phyloP scores from a whole-genome alignment of 148 eudicot species.

The Diospyros lotus region DNA sequence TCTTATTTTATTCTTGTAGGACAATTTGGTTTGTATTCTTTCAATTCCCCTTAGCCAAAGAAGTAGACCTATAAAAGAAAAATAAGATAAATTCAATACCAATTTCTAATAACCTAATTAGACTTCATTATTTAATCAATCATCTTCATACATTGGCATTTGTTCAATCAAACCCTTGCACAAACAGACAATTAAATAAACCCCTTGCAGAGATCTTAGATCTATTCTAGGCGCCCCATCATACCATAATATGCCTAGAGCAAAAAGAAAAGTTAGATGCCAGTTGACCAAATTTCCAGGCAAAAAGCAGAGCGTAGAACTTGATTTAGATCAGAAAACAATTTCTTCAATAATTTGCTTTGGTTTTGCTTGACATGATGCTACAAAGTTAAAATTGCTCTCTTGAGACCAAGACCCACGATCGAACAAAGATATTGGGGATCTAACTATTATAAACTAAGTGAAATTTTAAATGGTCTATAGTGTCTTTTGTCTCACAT shows the following conservation, averaged over 20 bases:
- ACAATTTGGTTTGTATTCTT: background rate
- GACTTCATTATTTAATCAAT: background rate
- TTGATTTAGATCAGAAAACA: too few relatives aligned
- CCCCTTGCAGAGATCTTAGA: background rate
- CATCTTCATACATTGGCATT: background rate
- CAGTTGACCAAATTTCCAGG: too few relatives aligned
- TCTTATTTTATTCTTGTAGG: background rate
- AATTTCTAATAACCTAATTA: background rate
- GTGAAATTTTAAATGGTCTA: too few relatives aligned
- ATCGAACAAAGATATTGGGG: too few relatives aligned
- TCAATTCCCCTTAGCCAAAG: background rate
- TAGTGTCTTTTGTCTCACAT: too few relatives aligned
- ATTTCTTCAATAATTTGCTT: too few relatives aligned
- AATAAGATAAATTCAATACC: background rate
- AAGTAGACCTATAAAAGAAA: background rate
- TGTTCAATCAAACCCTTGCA: background rate
- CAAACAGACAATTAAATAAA: background rate
- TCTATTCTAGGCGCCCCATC: slow-evolving; percentile 1
- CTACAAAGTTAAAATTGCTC: too few relatives aligned
- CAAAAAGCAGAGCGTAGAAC: background rate
- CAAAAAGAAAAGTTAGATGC: background rate
- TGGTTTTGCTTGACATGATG: too few relatives aligned
- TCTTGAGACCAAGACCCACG: too few relatives aligned
- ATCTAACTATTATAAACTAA: too few relatives aligned
- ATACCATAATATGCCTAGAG: background rate